phyloP scores from a whole-genome alignment of 2,329 filamentous ascomycete species.

The Alternaria tenuissima region DNA sequence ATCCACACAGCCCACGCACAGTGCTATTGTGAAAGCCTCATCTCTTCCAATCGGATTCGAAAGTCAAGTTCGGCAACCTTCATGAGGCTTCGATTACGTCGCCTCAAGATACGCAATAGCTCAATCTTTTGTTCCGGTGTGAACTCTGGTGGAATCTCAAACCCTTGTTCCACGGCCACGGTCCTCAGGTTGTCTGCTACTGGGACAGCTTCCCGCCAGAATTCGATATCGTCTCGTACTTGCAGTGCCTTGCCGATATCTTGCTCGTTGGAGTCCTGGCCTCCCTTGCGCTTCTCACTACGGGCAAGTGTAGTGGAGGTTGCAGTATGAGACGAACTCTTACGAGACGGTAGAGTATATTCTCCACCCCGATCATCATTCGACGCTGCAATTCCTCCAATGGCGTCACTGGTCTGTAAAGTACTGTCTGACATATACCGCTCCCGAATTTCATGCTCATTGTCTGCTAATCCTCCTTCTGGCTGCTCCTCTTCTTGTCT shows the following conservation, averaged over 20 bases:
- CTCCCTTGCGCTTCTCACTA: too few relatives aligned
- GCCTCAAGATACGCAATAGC: neutral
- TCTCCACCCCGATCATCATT: too few relatives aligned
- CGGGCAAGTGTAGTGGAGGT: too few relatives aligned
- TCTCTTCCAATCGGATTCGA: neutral
- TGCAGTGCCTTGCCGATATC: neutral
- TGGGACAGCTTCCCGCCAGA: neutral
- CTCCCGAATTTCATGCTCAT: neutral
- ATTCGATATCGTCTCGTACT: too few relatives aligned
- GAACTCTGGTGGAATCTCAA: neutral
- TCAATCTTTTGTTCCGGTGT: neutral
- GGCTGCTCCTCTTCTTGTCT: neutral
- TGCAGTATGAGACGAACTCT: too few relatives aligned
- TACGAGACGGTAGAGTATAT: too few relatives aligned
- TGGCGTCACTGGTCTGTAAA: too few relatives aligned
- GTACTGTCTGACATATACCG: neutral
- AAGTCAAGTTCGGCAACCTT: neutral
- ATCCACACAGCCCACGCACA: neutral
- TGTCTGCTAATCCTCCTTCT: neutral
- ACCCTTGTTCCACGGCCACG: rapidly evolving
- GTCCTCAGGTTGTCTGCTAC: neutral
- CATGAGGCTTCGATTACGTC: neutral
- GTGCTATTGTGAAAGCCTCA: neutral
- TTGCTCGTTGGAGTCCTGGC: neutral
- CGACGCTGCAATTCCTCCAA: too few relatives aligned